Evolutionary conservation across 768 basidiomycete genomes (phyloP).

Genomic region (Kwoniella europaea): DNA sequence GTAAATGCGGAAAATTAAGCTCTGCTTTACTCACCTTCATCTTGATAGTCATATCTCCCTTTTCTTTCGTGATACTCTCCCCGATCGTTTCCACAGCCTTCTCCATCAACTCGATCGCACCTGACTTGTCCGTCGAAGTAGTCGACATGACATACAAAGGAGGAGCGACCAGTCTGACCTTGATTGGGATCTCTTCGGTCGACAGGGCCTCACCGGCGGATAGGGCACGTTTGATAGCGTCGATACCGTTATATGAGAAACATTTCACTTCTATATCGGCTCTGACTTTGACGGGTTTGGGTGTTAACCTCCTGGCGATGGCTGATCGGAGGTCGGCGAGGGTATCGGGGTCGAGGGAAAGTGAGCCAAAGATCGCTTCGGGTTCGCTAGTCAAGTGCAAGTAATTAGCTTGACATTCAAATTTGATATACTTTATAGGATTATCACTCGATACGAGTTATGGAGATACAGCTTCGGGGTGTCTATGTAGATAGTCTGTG

Average conservation of each 20-base stretch:
- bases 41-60: conserved; percentile 86
- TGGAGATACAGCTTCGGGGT: too few species aligned
- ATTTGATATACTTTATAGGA: too few species aligned
- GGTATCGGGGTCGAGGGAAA: conserved; percentile 66
- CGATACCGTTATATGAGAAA: conserved; percentile 92
- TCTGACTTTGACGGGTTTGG: conserved; percentile 97
- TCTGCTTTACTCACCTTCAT: conserved; percentile 74
- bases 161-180: conserved; percentile 94
- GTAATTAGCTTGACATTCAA: too few species aligned
- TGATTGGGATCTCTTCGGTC: conserved; percentile 90
- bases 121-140: conserved; percentile 95
- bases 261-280: conserved; percentile 97
- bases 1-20: background rate
- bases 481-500: too few species aligned
- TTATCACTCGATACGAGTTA: too few species aligned
- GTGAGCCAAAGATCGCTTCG: conserved; percentile 77
- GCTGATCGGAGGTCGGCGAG: conserved; percentile 72
- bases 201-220: conserved; percentile 82
- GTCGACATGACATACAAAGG: conserved; percentile 94
- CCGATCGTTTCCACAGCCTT: conserved; percentile 91
- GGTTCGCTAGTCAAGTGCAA: conserved; percentile 63
- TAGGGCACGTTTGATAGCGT: conserved; percentile 92
- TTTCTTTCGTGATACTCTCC: conserved; percentile 76
- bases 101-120: conserved; percentile 87
- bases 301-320: conserved; percentile 92